These are phyloP conservation scores for Solanum appendiculatum DNA, from an alignment of 257 asterid genomes.

Conservation along the genomic window DNA sequence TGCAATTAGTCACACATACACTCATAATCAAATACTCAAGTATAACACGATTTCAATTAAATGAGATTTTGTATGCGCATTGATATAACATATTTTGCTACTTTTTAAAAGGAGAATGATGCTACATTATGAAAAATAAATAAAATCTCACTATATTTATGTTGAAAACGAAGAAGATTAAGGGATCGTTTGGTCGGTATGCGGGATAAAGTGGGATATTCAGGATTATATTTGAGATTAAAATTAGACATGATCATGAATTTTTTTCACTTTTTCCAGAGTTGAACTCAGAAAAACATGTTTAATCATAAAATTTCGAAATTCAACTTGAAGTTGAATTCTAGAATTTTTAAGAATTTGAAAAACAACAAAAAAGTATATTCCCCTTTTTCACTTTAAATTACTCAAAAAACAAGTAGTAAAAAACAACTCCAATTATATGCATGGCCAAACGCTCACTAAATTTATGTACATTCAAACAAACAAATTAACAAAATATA, in stretches of 20 bases:
- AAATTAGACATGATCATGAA: no score
- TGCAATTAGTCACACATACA: neutral
- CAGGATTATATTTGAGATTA: neutral
- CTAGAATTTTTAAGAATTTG: no score
- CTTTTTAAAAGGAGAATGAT: neutral
- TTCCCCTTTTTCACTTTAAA: neutral
- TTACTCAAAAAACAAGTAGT: no score
- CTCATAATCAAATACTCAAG: neutral
- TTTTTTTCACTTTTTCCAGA: accelerated
- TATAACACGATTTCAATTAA: neutral
- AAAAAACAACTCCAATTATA: no score
- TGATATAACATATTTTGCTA: neutral
- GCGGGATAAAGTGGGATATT: no score
- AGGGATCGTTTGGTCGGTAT: accelerated
- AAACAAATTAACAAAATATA: no score
- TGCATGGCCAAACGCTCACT: neutral
- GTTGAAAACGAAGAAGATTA: neutral
- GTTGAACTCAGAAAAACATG: neutral
- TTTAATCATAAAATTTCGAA: no score
- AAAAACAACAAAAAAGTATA: no score
- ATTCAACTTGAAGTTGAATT: no score
- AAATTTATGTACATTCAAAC: no score
- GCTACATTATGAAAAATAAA: neutral
- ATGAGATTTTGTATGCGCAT: neutral
- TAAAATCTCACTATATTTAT: neutral